Conservation (phyloP, 2,329 filamentous ascomycete species). For the Claviceps capensis region DNA sequence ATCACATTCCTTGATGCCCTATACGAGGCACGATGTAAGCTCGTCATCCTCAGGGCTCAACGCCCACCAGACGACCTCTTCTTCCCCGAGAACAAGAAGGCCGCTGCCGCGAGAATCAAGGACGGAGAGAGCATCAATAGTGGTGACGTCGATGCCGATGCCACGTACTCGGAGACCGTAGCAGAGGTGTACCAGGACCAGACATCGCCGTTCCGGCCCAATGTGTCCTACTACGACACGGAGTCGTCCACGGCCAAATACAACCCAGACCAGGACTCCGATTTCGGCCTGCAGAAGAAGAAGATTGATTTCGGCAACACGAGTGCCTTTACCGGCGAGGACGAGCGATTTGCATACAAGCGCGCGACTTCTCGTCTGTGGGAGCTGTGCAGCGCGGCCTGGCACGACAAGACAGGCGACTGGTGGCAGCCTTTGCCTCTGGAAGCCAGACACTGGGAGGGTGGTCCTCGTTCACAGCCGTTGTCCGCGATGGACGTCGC, state of each 20-base stretch:
- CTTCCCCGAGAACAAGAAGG: conserved; percentile 47
- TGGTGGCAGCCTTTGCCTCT: conserved; percentile 61
- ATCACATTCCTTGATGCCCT: conserved; percentile 70
- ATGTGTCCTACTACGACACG: conserved; percentile 52
- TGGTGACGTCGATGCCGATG: conserved; percentile 25
- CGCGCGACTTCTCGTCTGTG: conserved; percentile 63
- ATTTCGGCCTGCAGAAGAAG: conserved; percentile 29
- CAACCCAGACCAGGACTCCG: conserved; percentile 43
- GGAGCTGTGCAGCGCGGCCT: conserved; percentile 63
- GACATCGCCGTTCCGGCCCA: conserved; percentile 64
- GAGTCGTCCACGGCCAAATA: conserved; percentile 32
- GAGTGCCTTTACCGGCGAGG: conserved; percentile 60
- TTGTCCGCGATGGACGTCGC: conserved; percentile 4
- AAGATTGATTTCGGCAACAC: conserved; percentile 55
- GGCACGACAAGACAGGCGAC: conserved; percentile 49
- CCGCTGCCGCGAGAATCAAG: conserved; percentile 3
- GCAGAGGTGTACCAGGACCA: conserved; percentile 66
- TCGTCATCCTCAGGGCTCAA: conserved; percentile 49
- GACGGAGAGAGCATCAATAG: conserved; percentile 9
- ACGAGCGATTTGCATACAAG: conserved; percentile 72
- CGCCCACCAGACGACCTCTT: conserved; percentile 61
- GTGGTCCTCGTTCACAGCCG: conserved; percentile 15
- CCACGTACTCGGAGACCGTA: conserved; percentile 30
- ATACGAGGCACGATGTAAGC: conserved; percentile 69
- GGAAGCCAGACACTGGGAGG: conserved; percentile 56